phyloP scores from a whole-genome alignment of 1,284 basidiomycete genomes.

The Apiotrichum siamense region DNA sequence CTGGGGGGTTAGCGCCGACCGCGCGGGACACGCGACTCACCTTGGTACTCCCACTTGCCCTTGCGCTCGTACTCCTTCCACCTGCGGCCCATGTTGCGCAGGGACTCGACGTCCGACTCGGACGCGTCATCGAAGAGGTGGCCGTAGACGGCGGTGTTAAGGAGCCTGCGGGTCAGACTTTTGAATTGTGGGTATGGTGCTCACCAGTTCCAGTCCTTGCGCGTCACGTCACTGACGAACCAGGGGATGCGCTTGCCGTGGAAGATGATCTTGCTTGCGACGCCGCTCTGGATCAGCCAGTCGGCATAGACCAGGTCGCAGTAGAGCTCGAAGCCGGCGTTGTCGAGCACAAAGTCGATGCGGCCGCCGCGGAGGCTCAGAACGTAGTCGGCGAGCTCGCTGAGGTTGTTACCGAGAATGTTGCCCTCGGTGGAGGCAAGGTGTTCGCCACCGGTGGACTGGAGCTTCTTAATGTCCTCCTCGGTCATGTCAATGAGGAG shows the following conservation, averaged over 20 bases:
- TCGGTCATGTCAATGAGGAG: constrained; percentile 98
- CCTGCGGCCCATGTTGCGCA: constrained; percentile 71
- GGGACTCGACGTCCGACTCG: constrained; percentile 73
- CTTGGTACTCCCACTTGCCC: constrained; percentile 88
- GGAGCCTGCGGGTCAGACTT: constrained; percentile 46
- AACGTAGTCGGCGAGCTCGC: constrained; percentile 74
- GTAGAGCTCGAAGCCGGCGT: constrained; percentile 79
- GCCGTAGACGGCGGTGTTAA: constrained; percentile 80
- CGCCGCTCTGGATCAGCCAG: constrained; percentile 78
- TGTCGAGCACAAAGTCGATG: constrained; percentile 69
- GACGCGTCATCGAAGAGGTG: constrained; percentile 70
- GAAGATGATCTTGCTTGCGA: constrained; percentile 80
- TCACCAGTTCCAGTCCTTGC: constrained; percentile 90
- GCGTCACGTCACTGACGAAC: constrained; percentile 97
- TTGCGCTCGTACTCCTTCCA: constrained; percentile 98
- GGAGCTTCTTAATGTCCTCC: constrained; percentile 95
- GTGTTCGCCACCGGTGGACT: constrained; percentile 91
- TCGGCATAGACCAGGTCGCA: constrained; percentile 92
- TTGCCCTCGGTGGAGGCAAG: constrained; percentile 96
- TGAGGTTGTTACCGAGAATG: constrained; percentile 52
- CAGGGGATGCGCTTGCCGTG: constrained; percentile 54
- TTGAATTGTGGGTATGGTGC: no score
- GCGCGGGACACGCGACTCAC: constrained; percentile 9
- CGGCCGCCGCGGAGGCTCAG: constrained; percentile 70
- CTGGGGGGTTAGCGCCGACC: background rate